A percentile compares a stretch with the other conserved stretches of the same genome.
Evolutionary conservation across 164 flowering plant genomes (phyloP).

Genomic region (Taxillus chinensis): DNA sequence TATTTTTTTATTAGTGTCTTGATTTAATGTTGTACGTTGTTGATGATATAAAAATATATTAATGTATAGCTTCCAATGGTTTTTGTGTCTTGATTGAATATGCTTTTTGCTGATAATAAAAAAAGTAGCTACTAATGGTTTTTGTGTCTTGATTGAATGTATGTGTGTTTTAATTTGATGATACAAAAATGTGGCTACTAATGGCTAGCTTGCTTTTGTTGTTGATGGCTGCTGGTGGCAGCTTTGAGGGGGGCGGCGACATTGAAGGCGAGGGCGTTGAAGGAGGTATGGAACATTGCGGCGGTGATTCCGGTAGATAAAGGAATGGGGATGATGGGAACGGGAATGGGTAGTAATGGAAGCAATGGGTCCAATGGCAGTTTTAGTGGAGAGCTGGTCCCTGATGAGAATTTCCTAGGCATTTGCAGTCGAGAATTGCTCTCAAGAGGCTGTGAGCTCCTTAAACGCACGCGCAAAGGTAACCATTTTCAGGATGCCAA

Average conservation of each 20-base stretch:
- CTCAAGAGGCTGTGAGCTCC: slow-evolving; percentile 80
- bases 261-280: slow-evolving; percentile 81
- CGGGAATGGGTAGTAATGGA: slow-evolving; percentile 12
- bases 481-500: background rate
- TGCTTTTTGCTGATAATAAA: too few species aligned
- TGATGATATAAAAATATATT: too few species aligned
- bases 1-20: too few species aligned
- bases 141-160: too few species aligned
- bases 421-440: slow-evolving; percentile 70
- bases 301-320: slow-evolving; percentile 83
- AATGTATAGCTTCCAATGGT: too few species aligned
- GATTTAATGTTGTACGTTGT: too few species aligned
- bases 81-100: too few species aligned
- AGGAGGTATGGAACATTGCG: slow-evolving; percentile 94
- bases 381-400: slow-evolving; percentile 67
- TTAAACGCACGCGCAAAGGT: slow-evolving; percentile 94
- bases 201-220: too few species aligned
- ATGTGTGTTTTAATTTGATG: too few species aligned
- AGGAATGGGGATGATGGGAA: slow-evolving; percentile 22
- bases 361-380: slow-evolving; percentile 46
- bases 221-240: slow-evolving; percentile 14
- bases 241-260: slow-evolving; percentile 95
- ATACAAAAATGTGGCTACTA: too few species aligned
- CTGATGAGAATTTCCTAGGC: slow-evolving; percentile 76
- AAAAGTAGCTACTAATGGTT: too few species aligned